These are phyloP conservation scores for Psilocybe cyanescens DNA, from an alignment of 768 basidiomycete species.

Conservation along the genomic window DNA sequence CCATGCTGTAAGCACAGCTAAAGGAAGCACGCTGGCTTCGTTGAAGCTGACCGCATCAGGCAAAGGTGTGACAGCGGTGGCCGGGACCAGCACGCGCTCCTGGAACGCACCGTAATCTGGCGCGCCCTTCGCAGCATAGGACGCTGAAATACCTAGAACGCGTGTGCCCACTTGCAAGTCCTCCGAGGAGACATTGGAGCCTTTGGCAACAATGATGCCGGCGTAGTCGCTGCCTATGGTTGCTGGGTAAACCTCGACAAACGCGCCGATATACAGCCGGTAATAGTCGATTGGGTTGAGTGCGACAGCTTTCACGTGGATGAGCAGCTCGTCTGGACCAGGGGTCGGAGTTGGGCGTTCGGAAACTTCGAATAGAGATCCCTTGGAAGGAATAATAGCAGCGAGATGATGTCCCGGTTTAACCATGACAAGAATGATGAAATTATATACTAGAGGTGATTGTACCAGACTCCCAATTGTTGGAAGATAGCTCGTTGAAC, in stretches of 20 bases:
- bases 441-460: too few species aligned
- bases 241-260: neutral
- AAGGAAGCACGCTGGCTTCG: neutral
- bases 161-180: neutral
- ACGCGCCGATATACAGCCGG: neutral
- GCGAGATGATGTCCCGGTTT: neutral
- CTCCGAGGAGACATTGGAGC: neutral
- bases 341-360: neutral
- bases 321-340: neutral
- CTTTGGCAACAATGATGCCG: neutral
- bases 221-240: neutral
- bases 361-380: neutral
- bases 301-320: neutral
- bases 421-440: neutral
- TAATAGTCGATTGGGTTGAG: neutral
- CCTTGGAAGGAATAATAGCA: neutral
- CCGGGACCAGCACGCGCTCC: neutral
- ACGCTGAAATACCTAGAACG: neutral
- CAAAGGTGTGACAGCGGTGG: neutral
- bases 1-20: neutral
- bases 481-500: too few species aligned
- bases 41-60: neutral
- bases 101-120: neutral
- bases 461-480: too few species aligned
- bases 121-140: neutral